Conservation (phyloP, 345 rosid genomes). For the Atalantia buxifolia region DNA sequence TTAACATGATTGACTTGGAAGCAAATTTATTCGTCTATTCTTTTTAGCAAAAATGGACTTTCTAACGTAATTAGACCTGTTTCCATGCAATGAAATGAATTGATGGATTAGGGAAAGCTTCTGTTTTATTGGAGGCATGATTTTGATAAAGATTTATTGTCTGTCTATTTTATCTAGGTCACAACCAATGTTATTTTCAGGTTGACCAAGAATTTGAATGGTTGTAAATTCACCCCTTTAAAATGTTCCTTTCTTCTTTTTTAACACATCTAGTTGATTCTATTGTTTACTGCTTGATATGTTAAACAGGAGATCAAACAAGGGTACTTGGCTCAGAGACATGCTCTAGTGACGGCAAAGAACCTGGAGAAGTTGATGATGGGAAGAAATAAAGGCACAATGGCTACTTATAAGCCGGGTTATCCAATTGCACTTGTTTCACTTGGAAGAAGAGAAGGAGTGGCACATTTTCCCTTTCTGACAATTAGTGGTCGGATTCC, state of each 20-base stretch:
- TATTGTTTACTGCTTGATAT: background rate
- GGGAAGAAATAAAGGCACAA: constrained; percentile 46
- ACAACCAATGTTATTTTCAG: no score
- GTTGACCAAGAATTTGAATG: no score
- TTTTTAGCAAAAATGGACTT: no score
- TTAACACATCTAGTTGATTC: background rate
- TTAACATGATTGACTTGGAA: no score
- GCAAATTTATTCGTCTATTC: no score
- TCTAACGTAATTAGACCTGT: no score
- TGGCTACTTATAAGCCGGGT: constrained; percentile 48
- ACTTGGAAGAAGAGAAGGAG: constrained; percentile 56
- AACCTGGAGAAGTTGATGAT: constrained; percentile 61
- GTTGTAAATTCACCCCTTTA: no score
- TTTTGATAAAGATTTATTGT: no score
- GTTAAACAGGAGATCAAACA: constrained; percentile 62
- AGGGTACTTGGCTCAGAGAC: constrained; percentile 66
- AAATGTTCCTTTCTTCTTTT: background rate
- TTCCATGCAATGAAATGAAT: no score
- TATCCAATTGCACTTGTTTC: constrained; percentile 52
- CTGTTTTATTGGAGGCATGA: no score
- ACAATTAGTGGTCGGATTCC: constrained; percentile 64
- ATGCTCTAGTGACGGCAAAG: constrained; percentile 54
- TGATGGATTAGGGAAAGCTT: no score
- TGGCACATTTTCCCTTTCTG: constrained; percentile 68
- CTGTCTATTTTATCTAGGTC: no score